Base-by-base conservation (phyloP, 2,329 filamentous ascomycete genomes). In the Curvularia eragrostidis region DNA sequence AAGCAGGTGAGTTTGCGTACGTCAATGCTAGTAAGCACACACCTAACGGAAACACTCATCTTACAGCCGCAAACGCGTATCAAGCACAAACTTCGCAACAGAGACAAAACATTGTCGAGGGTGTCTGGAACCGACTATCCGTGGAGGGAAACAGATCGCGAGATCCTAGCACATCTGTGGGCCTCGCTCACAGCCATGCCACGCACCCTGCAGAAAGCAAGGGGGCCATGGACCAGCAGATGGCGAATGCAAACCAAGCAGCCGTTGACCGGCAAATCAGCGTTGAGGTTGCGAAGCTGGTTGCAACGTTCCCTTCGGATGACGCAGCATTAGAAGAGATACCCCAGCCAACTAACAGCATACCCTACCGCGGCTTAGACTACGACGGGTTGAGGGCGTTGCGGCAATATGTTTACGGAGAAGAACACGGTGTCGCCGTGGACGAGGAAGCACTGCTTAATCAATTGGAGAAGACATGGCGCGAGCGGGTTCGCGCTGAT, bases 381-480 rank as follows among this genome's bases (percentile, higher is more conserved):
- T 61, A 67, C 28, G 72, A 75, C 12, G 70, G 64, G 6, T 39
- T 75, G 28, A 59, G 63, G 21, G 71, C 71, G 19, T 65, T 75
- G 12, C 72, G 73, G 23, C 60, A 67, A 13, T 72, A 74, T 49
- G 66, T 75, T 12, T 75, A 75, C 46, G 62, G 61, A 26, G 69
- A 73, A 49, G 68, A 70, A 26, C 56, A 56, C 18, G 62, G 59
- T 19, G 49, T 64, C 7, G 50, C 61, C 12, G 62, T 68, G 52
- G 70, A 75, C 15, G 72, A 75, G 51, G 68, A 74, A 13, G 46
- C 61, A 21, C 61, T 75, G 8, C 69, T 75, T 12, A 69, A 68
- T 21, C 65, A 64, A 12, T 57, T 75, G 18, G 73, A 75, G 60
- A 67, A 54, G 23, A 63, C 61, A 3, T 75, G 73, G 73, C 61